These are phyloP conservation scores for Neofusicoccum sp. DNA, from an alignment of 2,329 filamentous ascomycete genomes.

Conservation along the genomic window DNA sequence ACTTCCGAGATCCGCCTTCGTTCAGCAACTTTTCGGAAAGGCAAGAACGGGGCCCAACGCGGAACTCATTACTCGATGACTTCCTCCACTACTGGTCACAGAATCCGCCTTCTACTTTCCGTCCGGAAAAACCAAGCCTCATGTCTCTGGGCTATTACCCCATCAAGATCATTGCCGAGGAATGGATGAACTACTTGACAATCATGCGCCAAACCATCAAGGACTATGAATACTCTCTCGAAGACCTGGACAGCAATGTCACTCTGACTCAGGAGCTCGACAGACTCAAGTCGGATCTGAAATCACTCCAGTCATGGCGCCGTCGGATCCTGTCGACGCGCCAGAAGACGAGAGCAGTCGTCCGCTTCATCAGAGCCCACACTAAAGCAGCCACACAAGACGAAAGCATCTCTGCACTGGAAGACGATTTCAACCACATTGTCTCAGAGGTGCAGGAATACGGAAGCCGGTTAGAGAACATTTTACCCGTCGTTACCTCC, in stretches of 20 bases:
- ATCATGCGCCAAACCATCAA: conserved; percentile 26
- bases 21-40: not conserved
- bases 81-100: conserved; percentile 22
- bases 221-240: conserved; percentile 24
- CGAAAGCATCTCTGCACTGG: not conserved
- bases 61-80: conserved; percentile 21
- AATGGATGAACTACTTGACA: conserved; percentile 27
- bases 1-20: conserved; percentile 17
- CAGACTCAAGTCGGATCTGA: conserved; percentile 23
- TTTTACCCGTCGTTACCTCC: conserved; percentile 24
- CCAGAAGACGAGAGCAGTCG: conserved; percentile 19
- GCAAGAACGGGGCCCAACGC: not conserved
- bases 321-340: conserved; percentile 23
- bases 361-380: conserved; percentile 16
- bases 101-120: conserved; percentile 16
- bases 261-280: conserved; percentile 16
- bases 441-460: not conserved
- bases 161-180: conserved; percentile 23
- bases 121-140: conserved; percentile 18
- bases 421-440: not conserved
- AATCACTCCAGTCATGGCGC: conserved; percentile 26
- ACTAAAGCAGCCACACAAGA: not conserved
- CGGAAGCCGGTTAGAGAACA: conserved; percentile 21
- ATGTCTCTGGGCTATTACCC: conserved; percentile 24
- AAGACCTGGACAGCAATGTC: conserved; percentile 7